Evolutionary conservation across 805 yeast species (phyloP).

Genomic region (Grigorovia humatica): DNA sequence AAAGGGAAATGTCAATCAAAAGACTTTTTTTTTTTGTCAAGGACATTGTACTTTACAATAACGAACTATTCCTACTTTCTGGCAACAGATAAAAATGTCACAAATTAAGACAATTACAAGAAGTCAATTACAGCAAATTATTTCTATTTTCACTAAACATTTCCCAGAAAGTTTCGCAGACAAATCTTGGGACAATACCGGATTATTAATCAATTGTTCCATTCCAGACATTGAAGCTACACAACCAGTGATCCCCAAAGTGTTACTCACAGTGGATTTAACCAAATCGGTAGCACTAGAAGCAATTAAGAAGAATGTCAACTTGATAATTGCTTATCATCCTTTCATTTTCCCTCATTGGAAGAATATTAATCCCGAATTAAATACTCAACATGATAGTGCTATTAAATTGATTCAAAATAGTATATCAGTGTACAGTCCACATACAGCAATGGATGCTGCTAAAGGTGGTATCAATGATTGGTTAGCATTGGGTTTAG

Average conservation of each 20-base stretch:
- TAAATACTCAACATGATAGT: slow-evolving; percentile 74
- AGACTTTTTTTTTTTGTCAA: too few relatives aligned
- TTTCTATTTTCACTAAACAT: slow-evolving; percentile 51
- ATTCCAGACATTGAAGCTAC: slow-evolving; percentile 15
- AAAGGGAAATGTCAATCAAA: too few relatives aligned
- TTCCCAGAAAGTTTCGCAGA: slow-evolving; percentile 82
- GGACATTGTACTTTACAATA: not conserved
- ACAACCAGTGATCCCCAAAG: slow-evolving; percentile 15
- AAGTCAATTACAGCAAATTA: slow-evolving; percentile 34
- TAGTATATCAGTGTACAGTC: slow-evolving; percentile 83
- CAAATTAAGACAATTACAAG: slow-evolving; percentile 5
- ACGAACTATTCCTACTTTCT: too few relatives aligned
- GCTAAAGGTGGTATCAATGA: slow-evolving; percentile 90
- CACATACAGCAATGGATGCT: slow-evolving; percentile 95
- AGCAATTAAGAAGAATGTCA: slow-evolving; percentile 48
- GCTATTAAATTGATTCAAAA: slow-evolving; percentile 59
- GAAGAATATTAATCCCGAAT: slow-evolving; percentile 50
- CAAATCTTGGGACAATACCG: slow-evolving; percentile 90
- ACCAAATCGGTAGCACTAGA: slow-evolving; percentile 79
- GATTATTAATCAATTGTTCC: slow-evolving; percentile 68
- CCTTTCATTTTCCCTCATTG: slow-evolving; percentile 90
- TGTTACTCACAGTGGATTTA: slow-evolving; percentile 72
- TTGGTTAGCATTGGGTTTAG: slow-evolving; percentile 64
- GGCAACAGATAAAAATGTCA: too few relatives aligned
- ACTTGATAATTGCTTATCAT: slow-evolving; percentile 74